These are phyloP conservation scores for Sarocladiaceae sp. DNA, from an alignment of 2,329 filamentous ascomycete genomes.

Conservation along the genomic window DNA sequence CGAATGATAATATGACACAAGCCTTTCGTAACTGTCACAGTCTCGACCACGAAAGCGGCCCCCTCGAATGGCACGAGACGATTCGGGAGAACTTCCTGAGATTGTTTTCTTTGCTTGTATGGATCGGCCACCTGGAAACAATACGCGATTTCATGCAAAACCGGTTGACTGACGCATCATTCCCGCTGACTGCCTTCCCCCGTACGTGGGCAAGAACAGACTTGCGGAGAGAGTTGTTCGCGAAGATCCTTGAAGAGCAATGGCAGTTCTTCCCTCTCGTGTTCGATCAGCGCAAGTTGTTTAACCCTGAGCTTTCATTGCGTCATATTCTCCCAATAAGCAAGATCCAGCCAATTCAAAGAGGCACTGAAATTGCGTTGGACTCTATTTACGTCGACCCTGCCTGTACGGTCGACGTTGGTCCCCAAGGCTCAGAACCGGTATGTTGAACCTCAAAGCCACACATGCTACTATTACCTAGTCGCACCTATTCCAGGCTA, in stretches of 20 bases:
- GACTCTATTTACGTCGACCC: not conserved
- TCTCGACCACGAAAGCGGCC: not conserved
- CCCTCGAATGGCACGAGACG: not conserved
- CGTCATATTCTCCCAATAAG: not conserved
- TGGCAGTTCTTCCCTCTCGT: slow-evolving; percentile 6
- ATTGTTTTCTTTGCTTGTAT: slow-evolving; percentile 1
- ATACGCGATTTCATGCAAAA: not conserved
- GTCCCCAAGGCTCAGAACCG: not conserved
- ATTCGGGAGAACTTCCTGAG: not conserved
- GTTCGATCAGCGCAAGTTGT: not conserved
- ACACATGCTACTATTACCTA: too few relatives aligned
- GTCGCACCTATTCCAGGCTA: not conserved
- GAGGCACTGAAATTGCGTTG: not conserved
- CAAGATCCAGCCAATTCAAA: not conserved
- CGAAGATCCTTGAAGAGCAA: not conserved
- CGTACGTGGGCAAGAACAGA: not conserved
- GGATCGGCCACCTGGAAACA: not conserved
- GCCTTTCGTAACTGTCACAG: not conserved
- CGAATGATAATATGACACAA: not conserved
- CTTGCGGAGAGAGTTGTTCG: not conserved
- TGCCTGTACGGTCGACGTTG: not conserved
- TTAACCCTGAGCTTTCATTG: not conserved
- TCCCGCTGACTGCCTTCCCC: not conserved
- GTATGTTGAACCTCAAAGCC: too few relatives aligned
- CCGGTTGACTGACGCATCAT: not conserved